These are phyloP conservation scores for Dissoconium aciculare DNA, from an alignment of 2,329 filamentous ascomycete species.

Conservation along the genomic window DNA sequence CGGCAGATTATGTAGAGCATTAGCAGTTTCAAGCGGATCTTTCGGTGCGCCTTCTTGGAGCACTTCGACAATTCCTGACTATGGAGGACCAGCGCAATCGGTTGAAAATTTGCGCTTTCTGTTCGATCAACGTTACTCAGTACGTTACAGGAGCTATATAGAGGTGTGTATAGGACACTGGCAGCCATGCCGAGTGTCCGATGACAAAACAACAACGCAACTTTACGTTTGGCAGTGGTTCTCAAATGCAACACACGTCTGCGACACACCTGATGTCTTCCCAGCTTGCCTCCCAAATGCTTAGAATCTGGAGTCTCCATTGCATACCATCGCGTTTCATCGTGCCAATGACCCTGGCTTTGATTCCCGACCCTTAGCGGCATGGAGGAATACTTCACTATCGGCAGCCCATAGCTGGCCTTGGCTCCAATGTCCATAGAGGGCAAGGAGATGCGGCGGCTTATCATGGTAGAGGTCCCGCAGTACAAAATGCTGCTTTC, in stretches of 20 bases:
- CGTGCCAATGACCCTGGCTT: conserved; percentile 36
- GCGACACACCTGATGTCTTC: conserved; percentile 40
- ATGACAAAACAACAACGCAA: no score
- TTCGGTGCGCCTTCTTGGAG: no score
- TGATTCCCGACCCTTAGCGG: conserved; percentile 16
- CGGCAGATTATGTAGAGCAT: no score
- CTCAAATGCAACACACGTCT: no score
- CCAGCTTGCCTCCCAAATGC: conserved; percentile 38
- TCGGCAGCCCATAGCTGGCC: conserved; percentile 30
- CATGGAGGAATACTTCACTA: conserved; percentile 29
- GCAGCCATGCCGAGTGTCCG: no score
- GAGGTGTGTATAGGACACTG: no score
- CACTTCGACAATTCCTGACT: no score
- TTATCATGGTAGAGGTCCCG: conserved; percentile 46
- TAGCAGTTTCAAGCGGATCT: no score
- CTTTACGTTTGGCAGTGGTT: conserved; percentile 22
- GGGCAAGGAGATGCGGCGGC: conserved; percentile 38
- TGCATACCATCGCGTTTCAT: conserved; percentile 32
- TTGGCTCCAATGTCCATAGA: conserved; percentile 34
- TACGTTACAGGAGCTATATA: no score
- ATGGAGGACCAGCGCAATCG: no score
- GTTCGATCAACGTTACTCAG: no score
- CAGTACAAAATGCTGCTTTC: conserved; percentile 49
- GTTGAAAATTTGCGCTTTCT: no score
- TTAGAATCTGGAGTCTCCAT: conserved; percentile 34